Evolutionary conservation across 768 basidiomycete genomes (phyloP).

Genomic region (Suillus paluster): DNA sequence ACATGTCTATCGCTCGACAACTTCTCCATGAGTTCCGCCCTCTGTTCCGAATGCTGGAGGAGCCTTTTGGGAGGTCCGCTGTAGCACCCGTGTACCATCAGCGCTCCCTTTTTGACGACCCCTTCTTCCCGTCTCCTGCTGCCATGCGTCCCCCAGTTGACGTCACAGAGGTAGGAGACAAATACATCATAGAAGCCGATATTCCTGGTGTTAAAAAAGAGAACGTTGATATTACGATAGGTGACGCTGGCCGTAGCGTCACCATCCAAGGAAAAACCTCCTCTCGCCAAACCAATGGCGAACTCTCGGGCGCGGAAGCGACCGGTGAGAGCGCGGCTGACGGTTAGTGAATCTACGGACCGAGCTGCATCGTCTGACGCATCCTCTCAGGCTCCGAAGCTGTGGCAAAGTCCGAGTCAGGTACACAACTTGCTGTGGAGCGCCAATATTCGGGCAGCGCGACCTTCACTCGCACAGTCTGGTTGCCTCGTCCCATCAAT

Average conservation of each 20-base stretch:
- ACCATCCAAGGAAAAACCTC: conserved; percentile 71
- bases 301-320: conserved; percentile 24
- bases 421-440: conserved; percentile 57
- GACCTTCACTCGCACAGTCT: conserved; percentile 70
- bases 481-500: conserved; percentile 70
- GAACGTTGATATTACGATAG: conserved; percentile 70
- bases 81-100: conserved; percentile 29
- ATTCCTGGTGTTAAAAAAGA: conserved; percentile 81
- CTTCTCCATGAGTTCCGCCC: conserved; percentile 74
- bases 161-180: conserved; percentile 64
- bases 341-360: conserved; percentile 22
- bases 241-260: conserved; percentile 69
- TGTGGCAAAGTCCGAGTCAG: conserved; percentile 20
- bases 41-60: conserved; percentile 76
- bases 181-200: conserved; percentile 76
- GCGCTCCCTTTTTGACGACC: conserved; percentile 52
- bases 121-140: conserved; percentile 45
- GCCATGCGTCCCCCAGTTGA: conserved; percentile 63
- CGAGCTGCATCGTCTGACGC: neutral
- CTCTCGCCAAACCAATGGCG: conserved; percentile 24
- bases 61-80: conserved; percentile 51
- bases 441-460: conserved; percentile 59
- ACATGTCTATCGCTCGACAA: conserved; percentile 70
- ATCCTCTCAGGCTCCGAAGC: conserved; percentile 15
- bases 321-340: conserved; percentile 17